Conservation (phyloP, 306 rosid genomes). For the Begonia loranthoides region DNA sequence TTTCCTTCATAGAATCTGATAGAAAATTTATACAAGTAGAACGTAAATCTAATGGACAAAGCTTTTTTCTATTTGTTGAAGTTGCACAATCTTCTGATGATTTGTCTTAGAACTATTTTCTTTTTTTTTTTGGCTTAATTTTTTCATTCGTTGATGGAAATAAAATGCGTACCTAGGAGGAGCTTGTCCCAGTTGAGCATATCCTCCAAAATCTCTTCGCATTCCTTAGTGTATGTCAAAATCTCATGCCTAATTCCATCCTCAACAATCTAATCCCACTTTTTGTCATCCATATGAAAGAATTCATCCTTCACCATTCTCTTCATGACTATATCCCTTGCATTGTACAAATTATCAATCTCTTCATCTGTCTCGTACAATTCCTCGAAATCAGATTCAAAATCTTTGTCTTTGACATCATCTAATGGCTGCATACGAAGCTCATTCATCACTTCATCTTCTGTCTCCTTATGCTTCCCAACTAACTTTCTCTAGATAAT, state of each 20-base stretch:
- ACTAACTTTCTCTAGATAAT: conserved; percentile 48
- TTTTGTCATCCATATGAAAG: conserved; percentile 26
- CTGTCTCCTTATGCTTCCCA: conserved; percentile 66
- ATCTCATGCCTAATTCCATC: conserved; percentile 21
- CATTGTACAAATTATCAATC: conserved; percentile 53
- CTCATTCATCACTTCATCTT: conserved; percentile 56
- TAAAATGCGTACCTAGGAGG: conserved; percentile 22
- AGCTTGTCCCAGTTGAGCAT: conserved; percentile 46
- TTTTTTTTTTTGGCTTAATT: no score
- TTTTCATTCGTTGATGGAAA: no score
- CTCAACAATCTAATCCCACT: conserved; percentile 28
- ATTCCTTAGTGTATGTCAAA: conserved; percentile 25
- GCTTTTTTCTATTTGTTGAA: no score
- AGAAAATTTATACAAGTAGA: no score
- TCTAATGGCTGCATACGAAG: conserved; percentile 34
- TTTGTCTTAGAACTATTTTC: conserved; percentile 5
- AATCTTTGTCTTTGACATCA: conserved; percentile 24
- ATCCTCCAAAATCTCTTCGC: conserved; percentile 38
- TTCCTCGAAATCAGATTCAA: conserved; percentile 60
- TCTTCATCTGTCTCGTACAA: conserved; percentile 43
- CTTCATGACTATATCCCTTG: conserved; percentile 38
- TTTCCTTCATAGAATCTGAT: conserved; percentile 12
- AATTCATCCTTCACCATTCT: conserved; percentile 35
- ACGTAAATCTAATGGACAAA: no score
- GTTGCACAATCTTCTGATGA: no score